phyloP scores from a whole-genome alignment of 441 rosid species.

The Adansonia madagascariensis region DNA sequence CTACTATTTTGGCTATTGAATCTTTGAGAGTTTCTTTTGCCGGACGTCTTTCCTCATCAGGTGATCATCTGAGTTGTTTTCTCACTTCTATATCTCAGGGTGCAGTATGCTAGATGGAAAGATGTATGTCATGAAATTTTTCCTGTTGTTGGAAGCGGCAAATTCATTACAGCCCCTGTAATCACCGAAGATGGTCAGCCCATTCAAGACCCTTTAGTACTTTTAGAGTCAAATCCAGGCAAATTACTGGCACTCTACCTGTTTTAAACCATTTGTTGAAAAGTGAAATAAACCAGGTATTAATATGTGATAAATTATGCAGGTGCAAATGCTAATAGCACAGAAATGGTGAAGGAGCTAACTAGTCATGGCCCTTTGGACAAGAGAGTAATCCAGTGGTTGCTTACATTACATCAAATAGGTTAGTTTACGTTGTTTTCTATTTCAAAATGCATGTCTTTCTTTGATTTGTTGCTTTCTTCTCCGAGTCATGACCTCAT shows the following conservation, averaged over 20 bases:
- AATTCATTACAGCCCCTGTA: slow-evolving; percentile 81
- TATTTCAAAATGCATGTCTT: slow-evolving; percentile 9
- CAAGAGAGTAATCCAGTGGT: slow-evolving; percentile 80
- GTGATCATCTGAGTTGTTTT: slow-evolving; percentile 8
- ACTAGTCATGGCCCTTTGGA: slow-evolving; percentile 61
- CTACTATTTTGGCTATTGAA: not conserved
- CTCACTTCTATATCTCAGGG: slow-evolving; percentile 43
- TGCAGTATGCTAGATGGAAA: slow-evolving; percentile 77
- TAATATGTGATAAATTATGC: slow-evolving; percentile 26
- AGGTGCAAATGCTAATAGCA: slow-evolving; percentile 43
- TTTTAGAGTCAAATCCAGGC: slow-evolving; percentile 62
- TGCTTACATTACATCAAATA: slow-evolving; percentile 90
- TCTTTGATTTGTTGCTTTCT: slow-evolving; percentile 9
- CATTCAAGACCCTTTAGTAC: slow-evolving; percentile 77
- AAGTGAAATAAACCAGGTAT: slow-evolving; percentile 24
- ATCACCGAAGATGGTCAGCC: slow-evolving; percentile 84
- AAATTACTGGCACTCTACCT: slow-evolving; percentile 30
- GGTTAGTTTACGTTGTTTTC: slow-evolving; percentile 28
- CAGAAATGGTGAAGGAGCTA: slow-evolving; percentile 60
- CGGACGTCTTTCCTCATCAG: too few species aligned
- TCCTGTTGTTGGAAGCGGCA: slow-evolving; percentile 90
- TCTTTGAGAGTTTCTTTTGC: not conserved
- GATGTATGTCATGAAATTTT: slow-evolving; percentile 71
- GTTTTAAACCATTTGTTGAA: slow-evolving; percentile 15
- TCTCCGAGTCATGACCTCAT: not conserved